Base-by-base conservation (phyloP, 306 rosid species). In the Casuarina cunninghamiana region DNA sequence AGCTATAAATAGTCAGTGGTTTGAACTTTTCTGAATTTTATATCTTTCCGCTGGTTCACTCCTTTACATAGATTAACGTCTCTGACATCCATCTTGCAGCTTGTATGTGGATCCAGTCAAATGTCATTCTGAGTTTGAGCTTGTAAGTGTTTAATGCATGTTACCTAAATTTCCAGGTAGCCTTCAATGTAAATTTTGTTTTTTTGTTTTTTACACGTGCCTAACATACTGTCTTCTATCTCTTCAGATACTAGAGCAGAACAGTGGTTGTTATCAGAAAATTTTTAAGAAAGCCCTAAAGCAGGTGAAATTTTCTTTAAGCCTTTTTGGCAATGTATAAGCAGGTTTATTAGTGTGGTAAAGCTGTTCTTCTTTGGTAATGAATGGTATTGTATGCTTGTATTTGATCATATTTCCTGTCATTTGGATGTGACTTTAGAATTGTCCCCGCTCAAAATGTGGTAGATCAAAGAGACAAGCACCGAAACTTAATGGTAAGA, bases 101-200 rank as follows among this genome's bases (percentile, higher is more conserved):
- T 61, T 80, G 41, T 90, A 88, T 60, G 91, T 69, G 15, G 85
- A 92, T 89, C 93, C 95, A 43, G 46, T 65, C n/a, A 83, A 81
- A 85, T 90, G 74, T 57, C 80, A 38, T 74, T 74, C 87, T 21
- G 87, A 87, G 84, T 90, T 92, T 81, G 86, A 87, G 61, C 53
- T 1, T 44, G 97, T 92, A 71, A 58, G 77, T 73, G 21, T 44
- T 69, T n/a, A 38, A 69, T 37, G 75, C 19, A 9, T n/a, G 10
- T 70, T 83, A 78, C 66, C 62, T n/a, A 51, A 46, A 83, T 73
- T 74, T 67, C 62, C 41, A 13, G 68, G 21, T 48, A 55, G 37
- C 21, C 58, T 54, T 68, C 21, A 7, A 69, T 16, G 35, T 11
- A 41, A 21, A 41, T 45, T 3, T 2, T 38, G n/a, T 55, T 32